Evolutionary conservation across 768 basidiomycete genomes (phyloP).

Genomic region (Tylopilus plumbeoviolaceoides): DNA sequence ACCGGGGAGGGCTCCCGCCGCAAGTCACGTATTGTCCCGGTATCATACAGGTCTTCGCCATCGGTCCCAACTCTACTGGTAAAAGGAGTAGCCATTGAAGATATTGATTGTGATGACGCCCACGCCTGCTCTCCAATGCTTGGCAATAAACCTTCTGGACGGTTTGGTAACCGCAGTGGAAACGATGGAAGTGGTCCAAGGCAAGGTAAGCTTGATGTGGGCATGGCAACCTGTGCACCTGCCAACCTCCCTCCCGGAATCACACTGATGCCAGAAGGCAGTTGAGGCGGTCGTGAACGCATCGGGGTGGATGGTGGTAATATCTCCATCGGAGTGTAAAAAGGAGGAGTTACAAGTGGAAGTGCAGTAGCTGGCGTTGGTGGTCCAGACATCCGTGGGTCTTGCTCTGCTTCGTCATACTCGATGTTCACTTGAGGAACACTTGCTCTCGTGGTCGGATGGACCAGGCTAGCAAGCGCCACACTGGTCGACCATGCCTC

Average conservation of each 20-base stretch:
- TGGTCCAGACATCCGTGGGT: conserved; percentile 18
- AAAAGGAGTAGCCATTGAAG: background rate
- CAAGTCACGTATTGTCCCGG: conserved; percentile 2
- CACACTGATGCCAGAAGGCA: background rate
- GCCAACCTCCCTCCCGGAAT: conserved; percentile 4
- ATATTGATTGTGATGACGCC: background rate
- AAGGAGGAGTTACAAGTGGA: conserved; percentile 21
- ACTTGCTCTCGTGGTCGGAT: background rate
- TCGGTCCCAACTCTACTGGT: background rate
- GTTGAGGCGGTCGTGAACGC: conserved; percentile 5
- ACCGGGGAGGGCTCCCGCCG: conserved; percentile 37
- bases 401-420: conserved; percentile 21
- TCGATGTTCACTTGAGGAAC: conserved; percentile 23
- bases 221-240: conserved; percentile 4
- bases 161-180: conserved; percentile 19
- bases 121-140: conserved; percentile 13
- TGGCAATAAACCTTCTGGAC: conserved; percentile 10
- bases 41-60: background rate
- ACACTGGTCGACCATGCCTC: background rate
- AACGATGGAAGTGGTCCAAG: conserved; percentile 10
- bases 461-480: background rate
- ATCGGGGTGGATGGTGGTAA: conserved; percentile 12
- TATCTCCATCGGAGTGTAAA: conserved; percentile 28
- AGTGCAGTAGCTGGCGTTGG: conserved; percentile 20
- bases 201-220: background rate